Evolutionary conservation across 495 filamentous ascomycete genomes (phyloP).

Genomic region (Darksidea phi): DNA sequence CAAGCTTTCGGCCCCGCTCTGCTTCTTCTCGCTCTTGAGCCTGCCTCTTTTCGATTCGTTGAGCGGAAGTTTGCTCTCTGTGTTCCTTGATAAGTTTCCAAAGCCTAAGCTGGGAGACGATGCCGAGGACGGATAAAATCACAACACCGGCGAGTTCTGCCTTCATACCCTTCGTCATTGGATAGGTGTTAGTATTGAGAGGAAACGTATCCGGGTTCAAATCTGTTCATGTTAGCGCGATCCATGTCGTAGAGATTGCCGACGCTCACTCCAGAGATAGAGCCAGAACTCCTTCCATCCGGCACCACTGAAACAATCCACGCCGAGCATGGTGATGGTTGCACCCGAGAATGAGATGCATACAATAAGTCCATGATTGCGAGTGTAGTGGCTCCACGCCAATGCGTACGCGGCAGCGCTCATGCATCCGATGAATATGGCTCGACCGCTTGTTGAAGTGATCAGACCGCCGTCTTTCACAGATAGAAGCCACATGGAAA

Average conservation of each 20-base stretch:
- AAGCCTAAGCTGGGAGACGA: conserved; percentile 79
- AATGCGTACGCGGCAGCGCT: conserved; percentile 64
- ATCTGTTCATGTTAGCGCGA: conserved; percentile 45
- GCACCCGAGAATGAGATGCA: conserved; percentile 78
- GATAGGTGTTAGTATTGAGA: conserved; percentile 70
- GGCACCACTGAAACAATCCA: conserved; percentile 87
- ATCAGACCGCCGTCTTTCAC: conserved; percentile 76
- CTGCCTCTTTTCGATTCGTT: conserved; percentile 55
- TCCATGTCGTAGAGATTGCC: background rate
- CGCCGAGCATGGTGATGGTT: conserved; percentile 73
- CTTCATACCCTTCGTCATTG: conserved; percentile 78
- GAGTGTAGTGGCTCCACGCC: conserved; percentile 77
- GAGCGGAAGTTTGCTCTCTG: conserved; percentile 59
- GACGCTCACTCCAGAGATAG: conserved; percentile 78
- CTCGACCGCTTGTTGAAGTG: conserved; percentile 57
- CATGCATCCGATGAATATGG: conserved; percentile 73
- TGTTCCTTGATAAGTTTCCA: conserved; percentile 84
- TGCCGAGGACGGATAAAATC: conserved; percentile 68
- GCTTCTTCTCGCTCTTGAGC: conserved; percentile 69
- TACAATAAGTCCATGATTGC: conserved; percentile 71
- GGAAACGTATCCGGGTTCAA: conserved; percentile 82
- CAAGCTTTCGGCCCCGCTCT: conserved; percentile 63
- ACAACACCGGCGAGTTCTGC: conserved; percentile 81
- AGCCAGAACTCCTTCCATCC: conserved; percentile 95
- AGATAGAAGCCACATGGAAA: conserved; percentile 85